Evolutionary conservation across 306 rosid species (phyloP), one percentile per base, ranked within the genome.

Genomic region (Prunus mira): DNA sequence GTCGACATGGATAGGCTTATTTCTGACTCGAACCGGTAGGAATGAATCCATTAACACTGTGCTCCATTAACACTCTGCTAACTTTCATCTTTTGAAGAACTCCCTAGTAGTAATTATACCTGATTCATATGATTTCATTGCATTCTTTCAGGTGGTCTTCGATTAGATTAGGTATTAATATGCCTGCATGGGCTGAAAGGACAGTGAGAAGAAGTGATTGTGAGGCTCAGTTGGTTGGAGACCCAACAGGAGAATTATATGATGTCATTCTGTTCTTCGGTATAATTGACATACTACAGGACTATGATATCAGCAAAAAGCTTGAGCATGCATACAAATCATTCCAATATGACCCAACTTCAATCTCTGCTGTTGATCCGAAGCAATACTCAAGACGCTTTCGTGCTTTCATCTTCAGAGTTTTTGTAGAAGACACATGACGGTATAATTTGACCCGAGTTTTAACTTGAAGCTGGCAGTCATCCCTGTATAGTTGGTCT

Each of bases 261-360:
- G 99, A 95, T 28, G 86, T 92, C 55, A 80, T 88, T 65, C 70
- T 95, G 52, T 90, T 88, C 82, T 91, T 92, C 7, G 89, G 97
- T 57, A 92, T 95, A 74, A 95, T 95, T 63, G 99, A 95, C 90
- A 95, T 95, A 81, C 88, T 95, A 32, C 99, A 95, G 82, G 97
- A 89, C 83, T 95, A 95, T 75, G 98, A 95, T 58, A 92, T 95
- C 64, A 92, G 96, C 87, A 95, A 95, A 80, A 95, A 86, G 89
- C 92, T 95, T 20, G 99, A 95, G 84, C 99, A 95, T 83, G 99
- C 97, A 2, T 92, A 90, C 91, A 95, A 95, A 80, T 92, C 99
- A 32, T 43, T 95, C 79, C 99, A 95, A 30, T 91, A 84, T 34
- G 99, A 92, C 50, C 83, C 97, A 51, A 87, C 97, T 1, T 83